phyloP scores from a whole-genome alignment of 148 eudicot genomes.

The Rhododendron molle region DNA sequence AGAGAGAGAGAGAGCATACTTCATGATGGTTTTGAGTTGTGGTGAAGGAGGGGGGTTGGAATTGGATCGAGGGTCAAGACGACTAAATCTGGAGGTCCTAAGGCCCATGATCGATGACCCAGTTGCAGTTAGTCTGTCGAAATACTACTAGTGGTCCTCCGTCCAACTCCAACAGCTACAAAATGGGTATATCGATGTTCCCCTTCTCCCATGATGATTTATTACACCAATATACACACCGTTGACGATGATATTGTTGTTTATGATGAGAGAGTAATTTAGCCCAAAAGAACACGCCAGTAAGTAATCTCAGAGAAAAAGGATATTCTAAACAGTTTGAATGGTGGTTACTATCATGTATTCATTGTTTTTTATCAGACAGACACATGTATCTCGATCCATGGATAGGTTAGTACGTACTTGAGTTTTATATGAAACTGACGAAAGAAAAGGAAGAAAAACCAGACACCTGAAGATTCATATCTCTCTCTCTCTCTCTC shows the following conservation, averaged over 20 bases:
- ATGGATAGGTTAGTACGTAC: too few relatives aligned
- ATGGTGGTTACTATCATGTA: not conserved
- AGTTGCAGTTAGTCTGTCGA: not conserved
- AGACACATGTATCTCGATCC: not conserved
- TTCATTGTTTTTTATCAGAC: not conserved
- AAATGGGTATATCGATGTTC: not conserved
- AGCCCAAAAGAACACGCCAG: not conserved
- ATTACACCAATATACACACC: not conserved
- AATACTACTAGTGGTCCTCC: too few relatives aligned
- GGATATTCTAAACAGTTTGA: not conserved
- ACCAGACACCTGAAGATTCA: not conserved
- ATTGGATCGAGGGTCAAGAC: slow-evolving; percentile 13
- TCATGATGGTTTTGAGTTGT: slow-evolving; percentile 16
- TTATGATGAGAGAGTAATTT: not conserved
- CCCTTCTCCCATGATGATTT: not conserved
- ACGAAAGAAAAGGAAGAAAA: not conserved
- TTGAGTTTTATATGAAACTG: too few relatives aligned
- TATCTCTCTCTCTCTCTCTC: not conserved
- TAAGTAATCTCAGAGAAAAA: not conserved
- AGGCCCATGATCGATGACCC: too few relatives aligned
- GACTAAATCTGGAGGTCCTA: slow-evolving; percentile 4
- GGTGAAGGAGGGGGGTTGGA: slow-evolving; percentile 3
- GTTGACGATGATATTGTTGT: not conserved
- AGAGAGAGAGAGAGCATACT: slow-evolving; percentile 12
- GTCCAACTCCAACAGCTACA: not conserved